These are phyloP conservation scores for Pontederia paniculata DNA, from an alignment of 176 grass and related monocot genomes.

Conservation along the genomic window DNA sequence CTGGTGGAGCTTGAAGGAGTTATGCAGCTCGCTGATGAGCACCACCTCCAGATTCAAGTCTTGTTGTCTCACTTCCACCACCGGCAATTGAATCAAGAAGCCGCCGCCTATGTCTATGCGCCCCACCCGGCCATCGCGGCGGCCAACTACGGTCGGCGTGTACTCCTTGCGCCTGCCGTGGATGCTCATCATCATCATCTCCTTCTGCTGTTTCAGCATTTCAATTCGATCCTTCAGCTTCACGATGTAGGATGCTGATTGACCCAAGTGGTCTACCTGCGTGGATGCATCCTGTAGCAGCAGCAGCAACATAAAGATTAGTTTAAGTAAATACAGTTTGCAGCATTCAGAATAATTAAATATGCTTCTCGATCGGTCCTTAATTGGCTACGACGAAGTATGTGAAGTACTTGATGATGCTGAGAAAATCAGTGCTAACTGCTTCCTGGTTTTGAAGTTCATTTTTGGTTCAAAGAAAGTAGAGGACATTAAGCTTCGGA, in stretches of 20 bases:
- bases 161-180: neutral
- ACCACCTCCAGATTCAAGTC: constrained; percentile 59
- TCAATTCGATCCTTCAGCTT: constrained; percentile 41
- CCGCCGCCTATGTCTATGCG: too few species aligned
- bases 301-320: too few species aligned
- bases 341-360: too few species aligned
- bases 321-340: too few species aligned
- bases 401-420: too few species aligned
- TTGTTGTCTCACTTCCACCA: constrained; percentile 51
- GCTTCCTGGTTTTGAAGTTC: too few species aligned
- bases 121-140: too few species aligned
- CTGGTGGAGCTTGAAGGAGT: constrained; percentile 50
- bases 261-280: constrained; percentile 55
- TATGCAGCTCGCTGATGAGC: constrained; percentile 29
- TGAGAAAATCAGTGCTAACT: too few species aligned
- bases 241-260: constrained; percentile 64
- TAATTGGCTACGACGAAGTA: too few species aligned
- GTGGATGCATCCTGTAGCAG: constrained; percentile 39
- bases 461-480: too few species aligned
- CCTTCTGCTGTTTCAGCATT: constrained; percentile 26
- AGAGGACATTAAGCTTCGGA: too few species aligned
- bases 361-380: too few species aligned
- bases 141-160: neutral
- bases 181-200: neutral
- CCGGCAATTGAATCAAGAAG: constrained; percentile 20